Conservation (phyloP, 2,329 filamentous ascomycete species). For the Microdochium trichocladiopsis region DNA sequence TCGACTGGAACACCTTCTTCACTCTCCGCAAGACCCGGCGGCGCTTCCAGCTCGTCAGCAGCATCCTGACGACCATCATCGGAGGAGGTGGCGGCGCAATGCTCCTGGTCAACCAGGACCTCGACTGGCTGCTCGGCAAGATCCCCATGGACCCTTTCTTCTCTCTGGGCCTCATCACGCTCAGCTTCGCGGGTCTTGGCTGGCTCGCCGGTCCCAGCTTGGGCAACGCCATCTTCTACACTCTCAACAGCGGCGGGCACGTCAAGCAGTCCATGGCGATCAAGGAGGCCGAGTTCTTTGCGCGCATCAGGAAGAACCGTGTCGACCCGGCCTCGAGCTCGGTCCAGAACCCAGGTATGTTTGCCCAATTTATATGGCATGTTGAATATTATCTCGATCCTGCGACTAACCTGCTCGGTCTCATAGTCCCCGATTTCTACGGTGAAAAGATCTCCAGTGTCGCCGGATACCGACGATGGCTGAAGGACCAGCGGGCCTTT, state of each 20-base stretch:
- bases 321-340: conserved; percentile 88
- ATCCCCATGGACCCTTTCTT: conserved; percentile 85
- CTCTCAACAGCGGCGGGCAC: conserved; percentile 54
- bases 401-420: too few relatives aligned
- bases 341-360: conserved; percentile 71
- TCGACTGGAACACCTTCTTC: conserved; percentile 93
- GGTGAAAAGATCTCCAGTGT: conserved; percentile 97
- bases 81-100: conserved; percentile 57
- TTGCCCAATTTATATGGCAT: neutral
- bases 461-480: conserved; percentile 83
- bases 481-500: conserved; percentile 96
- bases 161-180: conserved; percentile 72
- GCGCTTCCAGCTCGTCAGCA: conserved; percentile 75
- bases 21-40: conserved; percentile 79
- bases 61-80: conserved; percentile 55
- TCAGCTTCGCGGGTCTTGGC: conserved; percentile 70
- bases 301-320: conserved; percentile 82
- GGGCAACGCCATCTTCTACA: conserved; percentile 73
- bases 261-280: conserved; percentile 65
- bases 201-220: conserved; percentile 84
- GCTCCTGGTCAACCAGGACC: conserved; percentile 62
- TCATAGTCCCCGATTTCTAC: conserved; percentile 89
- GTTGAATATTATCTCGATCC: neutral
- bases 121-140: conserved; percentile 63
- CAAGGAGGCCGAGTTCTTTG: conserved; percentile 94